phyloP scores from a whole-genome alignment of 2,329 filamentous ascomycete genomes.

The Pyrenochaeta sp. region DNA sequence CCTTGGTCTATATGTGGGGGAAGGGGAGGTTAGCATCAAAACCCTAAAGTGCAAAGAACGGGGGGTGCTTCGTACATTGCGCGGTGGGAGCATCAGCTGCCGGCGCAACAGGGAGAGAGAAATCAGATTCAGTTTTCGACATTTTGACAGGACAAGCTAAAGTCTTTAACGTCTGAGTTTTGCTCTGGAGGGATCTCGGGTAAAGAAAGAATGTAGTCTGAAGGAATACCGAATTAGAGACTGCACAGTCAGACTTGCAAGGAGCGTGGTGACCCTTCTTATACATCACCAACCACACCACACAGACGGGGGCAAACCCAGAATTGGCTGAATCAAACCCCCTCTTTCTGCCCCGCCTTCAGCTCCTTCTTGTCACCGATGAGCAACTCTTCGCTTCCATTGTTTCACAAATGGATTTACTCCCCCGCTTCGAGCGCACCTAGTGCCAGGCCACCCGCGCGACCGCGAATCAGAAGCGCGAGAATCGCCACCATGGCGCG shows the following conservation, averaged over 20 bases:
- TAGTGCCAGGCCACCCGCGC: neutral
- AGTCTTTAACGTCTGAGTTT: no score
- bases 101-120: conserved; percentile 7
- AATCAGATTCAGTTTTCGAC: neutral
- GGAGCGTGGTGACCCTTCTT: no score
- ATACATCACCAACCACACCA: no score
- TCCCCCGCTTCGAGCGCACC: no score
- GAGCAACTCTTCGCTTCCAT: neutral
- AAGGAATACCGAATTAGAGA: no score
- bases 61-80: neutral
- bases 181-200: no score
- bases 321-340: no score
- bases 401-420: neutral
- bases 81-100: conserved; percentile 10
- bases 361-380: neutral
- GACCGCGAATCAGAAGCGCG: conserved; percentile 9
- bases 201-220: neutral
- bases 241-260: no score
- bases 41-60: neutral
- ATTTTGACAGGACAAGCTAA: neutral
- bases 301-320: no score
- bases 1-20: conserved; percentile 46
- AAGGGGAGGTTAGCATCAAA: neutral
- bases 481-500: conserved; percentile 6
- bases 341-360: no score